Evolutionary conservation across 495 filamentous ascomycete species (phyloP).

Genomic region (Neurospora tetrasperma): DNA sequence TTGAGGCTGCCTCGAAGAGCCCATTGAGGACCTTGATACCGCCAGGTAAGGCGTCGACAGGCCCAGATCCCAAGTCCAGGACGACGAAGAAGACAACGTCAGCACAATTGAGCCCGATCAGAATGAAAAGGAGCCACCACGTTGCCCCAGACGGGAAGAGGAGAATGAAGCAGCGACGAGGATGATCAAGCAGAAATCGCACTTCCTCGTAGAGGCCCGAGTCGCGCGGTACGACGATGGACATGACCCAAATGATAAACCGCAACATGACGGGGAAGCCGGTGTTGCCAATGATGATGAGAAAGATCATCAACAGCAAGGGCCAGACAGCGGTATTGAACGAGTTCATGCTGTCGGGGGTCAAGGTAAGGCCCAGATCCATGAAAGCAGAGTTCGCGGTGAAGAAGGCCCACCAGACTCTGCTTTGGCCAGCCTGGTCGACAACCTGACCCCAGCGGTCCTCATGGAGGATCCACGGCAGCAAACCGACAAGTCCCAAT

Average conservation of each 20-base stretch:
- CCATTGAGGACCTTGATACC: slow-evolving; percentile 71
- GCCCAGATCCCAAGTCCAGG: slow-evolving; percentile 64
- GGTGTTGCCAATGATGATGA: slow-evolving; percentile 90
- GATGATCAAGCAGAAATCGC: slow-evolving; percentile 84
- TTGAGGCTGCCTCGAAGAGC: slow-evolving; percentile 78
- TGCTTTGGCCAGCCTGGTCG: slow-evolving; percentile 47
- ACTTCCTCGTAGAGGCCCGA: slow-evolving; percentile 77
- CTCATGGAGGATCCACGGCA: slow-evolving; percentile 69
- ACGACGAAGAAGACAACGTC: slow-evolving; percentile 86
- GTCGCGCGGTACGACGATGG: slow-evolving; percentile 45
- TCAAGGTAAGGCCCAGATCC: slow-evolving; percentile 78
- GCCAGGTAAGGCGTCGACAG: slow-evolving; percentile 49
- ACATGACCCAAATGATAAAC: slow-evolving; percentile 71
- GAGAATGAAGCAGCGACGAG: slow-evolving; percentile 87
- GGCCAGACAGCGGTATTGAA: slow-evolving; percentile 69
- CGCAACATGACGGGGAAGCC: slow-evolving; percentile 90
- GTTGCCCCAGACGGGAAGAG: slow-evolving; percentile 84
- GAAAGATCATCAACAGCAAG: slow-evolving; percentile 61
- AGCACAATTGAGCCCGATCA: slow-evolving; percentile 69
- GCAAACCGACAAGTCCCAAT: slow-evolving; percentile 58
- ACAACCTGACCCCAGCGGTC: slow-evolving; percentile 50
- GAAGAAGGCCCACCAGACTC: slow-evolving; percentile 87
- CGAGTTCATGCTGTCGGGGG: slow-evolving; percentile 84
- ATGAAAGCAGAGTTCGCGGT: slow-evolving; percentile 79
- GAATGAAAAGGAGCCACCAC: slow-evolving; percentile 87